These are phyloP conservation scores for Fusarium duplospermum DNA, from an alignment of 2,329 filamentous ascomycete genomes.

Conservation along the genomic window DNA sequence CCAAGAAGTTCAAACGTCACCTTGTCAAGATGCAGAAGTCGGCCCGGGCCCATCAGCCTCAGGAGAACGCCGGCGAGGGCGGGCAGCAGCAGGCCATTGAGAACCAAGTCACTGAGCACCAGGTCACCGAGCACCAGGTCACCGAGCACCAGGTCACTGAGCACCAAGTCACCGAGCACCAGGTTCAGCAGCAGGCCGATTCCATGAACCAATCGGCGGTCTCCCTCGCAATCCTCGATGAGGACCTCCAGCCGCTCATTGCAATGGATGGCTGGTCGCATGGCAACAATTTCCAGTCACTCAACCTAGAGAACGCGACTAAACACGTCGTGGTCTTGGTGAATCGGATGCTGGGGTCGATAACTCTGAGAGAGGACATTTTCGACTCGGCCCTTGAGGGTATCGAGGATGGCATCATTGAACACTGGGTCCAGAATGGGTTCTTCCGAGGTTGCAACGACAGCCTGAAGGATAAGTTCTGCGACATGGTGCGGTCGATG, in stretches of 20 bases:
- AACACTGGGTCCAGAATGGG: conserved; percentile 41
- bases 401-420: conserved; percentile 43
- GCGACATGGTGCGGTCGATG: conserved; percentile 38
- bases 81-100: background rate
- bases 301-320: background rate
- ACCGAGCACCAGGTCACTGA: no score
- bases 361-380: conserved; percentile 7
- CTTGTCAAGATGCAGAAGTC: conserved; percentile 20
- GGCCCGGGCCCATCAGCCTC: background rate
- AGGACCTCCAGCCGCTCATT: conserved; percentile 12
- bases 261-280: conserved; percentile 16
- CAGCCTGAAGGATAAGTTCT: conserved; percentile 36
- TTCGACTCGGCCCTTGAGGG: conserved; percentile 32
- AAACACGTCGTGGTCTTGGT: conserved; percentile 17
- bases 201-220: background rate
- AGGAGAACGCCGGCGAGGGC: background rate
- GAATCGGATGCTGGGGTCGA: conserved; percentile 9
- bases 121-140: no score
- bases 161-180: no score
- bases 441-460: conserved; percentile 39
- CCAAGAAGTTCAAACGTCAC: conserved; percentile 26
- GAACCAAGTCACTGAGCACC: no score
- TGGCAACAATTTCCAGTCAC: conserved; percentile 4
- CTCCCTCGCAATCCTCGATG: conserved; percentile 7
- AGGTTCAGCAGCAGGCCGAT: background rate